Evolutionary conservation across 768 basidiomycete species (phyloP), one percentile per base, ranked within the genome.

Genomic region (Rhodotorula graminis): DNA sequence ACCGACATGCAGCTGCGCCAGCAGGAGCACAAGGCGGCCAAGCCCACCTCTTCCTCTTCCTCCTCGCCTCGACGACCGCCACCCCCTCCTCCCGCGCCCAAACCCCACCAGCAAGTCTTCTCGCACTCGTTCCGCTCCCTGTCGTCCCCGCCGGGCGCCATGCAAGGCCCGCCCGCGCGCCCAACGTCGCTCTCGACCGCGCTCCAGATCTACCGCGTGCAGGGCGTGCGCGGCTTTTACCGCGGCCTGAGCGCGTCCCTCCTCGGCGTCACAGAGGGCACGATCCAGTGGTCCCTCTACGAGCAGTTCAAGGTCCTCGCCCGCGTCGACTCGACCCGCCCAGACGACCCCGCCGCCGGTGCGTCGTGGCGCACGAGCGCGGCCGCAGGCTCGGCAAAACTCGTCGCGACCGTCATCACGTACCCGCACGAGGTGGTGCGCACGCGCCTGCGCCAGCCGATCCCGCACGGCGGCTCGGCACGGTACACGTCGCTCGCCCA

Each of bases 351-450:
- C 21, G 89, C 90, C 77, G 95, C 91, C 89, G 44, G 18, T 14
- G 44, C 44, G 6, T 46, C 44, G 44, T 71, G 84, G 2, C 89
- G 90, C 5, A 90, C 93, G 87, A 83, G 96, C 7, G 90, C 88
- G 1, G 93, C 93, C 63, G 92, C 93, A 0, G 96, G 94, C 12
- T 87, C 89, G 23, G 93, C 96, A 12, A 99, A 99, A 82, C 89
- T 90, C 77, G 87, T 97, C 23, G 96, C 96, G 0, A 93, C 89
- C 77, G 82, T 97, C 50, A 91, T 98, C 77, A 98, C 96, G 1
- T 99, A 99, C 83, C 96, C 96, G 57, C 96, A 99, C 77, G 95
- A 99, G 85, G 92, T 97, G 6, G 81, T 97, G 37, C 90, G 95
- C 47, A 99, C 96, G 57, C 87, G 95, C 46, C 84, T 98, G 40